Evolutionary conservation across 1,139 yeast genomes (phyloP).

Genomic region (Eremothecium sinecaudum): DNA sequence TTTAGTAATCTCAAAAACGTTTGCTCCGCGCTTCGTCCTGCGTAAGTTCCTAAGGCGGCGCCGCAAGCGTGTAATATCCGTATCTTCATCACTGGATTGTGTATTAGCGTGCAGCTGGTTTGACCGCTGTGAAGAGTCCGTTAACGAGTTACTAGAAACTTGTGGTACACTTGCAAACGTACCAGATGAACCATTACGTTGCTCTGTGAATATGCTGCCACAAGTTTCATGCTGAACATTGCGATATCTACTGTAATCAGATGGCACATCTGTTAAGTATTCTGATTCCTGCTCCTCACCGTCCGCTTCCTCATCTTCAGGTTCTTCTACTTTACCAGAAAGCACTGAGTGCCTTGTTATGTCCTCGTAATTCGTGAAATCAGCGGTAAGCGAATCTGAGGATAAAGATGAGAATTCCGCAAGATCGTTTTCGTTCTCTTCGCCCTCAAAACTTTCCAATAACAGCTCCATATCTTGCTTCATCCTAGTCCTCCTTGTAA

Average conservation of each 20-base stretch:
- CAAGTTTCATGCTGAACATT: conserved; percentile 1
- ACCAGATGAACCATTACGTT: conserved; percentile 1
- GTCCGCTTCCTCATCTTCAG: conserved; percentile 5
- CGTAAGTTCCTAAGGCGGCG: conserved; percentile 11
- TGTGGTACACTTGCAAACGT: conserved; percentile 1
- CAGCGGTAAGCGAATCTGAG: neutral
- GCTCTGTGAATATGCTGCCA: neutral
- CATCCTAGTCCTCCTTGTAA: neutral
- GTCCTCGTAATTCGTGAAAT: conserved; percentile 3
- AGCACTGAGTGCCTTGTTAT: neutral
- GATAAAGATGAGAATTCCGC: conserved; percentile 1
- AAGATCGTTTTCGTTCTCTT: conserved; percentile 6
- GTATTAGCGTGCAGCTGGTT: neutral
- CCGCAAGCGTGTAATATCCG: conserved; percentile 7
- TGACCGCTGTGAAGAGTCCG: conserved; percentile 1
- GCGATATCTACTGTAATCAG: conserved; percentile 5
- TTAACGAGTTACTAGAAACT: conserved; percentile 3
- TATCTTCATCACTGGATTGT: conserved; percentile 7
- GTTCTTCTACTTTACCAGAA: neutral
- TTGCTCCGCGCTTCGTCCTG: conserved; percentile 10
- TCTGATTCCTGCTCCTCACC: conserved; percentile 6
- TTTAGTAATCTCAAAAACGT: conserved; percentile 24
- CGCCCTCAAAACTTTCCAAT: conserved; percentile 2
- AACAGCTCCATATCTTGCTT: conserved; percentile 2
- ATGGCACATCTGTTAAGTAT: conserved; percentile 7